Base-by-base conservation (phyloP, 306 rosid genomes). In the Mimosa pudica region DNA sequence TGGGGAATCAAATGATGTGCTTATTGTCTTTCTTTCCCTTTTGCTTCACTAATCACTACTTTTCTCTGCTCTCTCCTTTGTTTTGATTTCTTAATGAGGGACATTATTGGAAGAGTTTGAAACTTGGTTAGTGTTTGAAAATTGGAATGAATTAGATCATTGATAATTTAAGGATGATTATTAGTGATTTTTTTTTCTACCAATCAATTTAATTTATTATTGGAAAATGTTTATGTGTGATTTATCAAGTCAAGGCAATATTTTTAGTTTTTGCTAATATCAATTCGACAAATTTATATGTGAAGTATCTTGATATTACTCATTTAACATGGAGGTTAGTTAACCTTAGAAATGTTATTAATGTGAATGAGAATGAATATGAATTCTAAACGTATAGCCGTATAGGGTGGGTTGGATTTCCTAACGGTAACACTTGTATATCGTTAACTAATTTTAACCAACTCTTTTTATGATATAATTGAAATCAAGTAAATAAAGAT, bases 1-100 rank as follows among this genome's bases (percentile, higher is more conserved):
- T 35, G 77, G 8, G 46, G 36, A 49, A 77, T 60, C 18, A 38
- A 5, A 38, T 38, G 76, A 24, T 64, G 74, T 54, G 68, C 62
- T 62, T 10, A 68, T 66, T 66, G 17, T 61, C 10, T 61, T 30
- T 24, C 30, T 24, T 24, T 24, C 1, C 30, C 30, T 24, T 24
- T 24, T 1, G 30, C 30, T 24, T 24, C 30, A 24, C 30, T 24
- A 24, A 24, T 24, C 30, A 24, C 30, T 24, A 24, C 30, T 24
- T 24, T 24, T 24, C 30, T 24, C 30, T 24, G 30, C 30, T 24
- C 30, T 24, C 30, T 24, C 30, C 30, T 24, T 66, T 66, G 17
- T 61, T 30, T 61, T 30, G 9, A 61, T 61, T 60, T 24, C 66
- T 60, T 24, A 60, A 48, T 11, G 13, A 48, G 13, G 13, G 52